Conservation (phyloP, 257 asterid species). For the Fraxinus anomala region DNA sequence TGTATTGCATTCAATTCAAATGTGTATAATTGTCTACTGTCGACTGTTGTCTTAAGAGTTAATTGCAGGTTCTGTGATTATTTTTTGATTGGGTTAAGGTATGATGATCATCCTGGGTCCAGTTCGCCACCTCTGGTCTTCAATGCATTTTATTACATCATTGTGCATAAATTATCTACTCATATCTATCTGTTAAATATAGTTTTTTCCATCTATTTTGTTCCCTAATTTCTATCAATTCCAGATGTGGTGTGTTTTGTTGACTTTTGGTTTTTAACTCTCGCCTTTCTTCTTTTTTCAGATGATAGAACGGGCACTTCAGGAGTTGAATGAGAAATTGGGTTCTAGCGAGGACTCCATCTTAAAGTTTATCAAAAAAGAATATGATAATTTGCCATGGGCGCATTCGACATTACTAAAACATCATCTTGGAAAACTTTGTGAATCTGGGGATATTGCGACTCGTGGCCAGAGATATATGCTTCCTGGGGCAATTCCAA, state of each 20-base stretch:
- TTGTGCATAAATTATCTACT: not conserved
- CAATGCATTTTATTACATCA: too few relatives aligned
- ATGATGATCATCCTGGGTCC: too few relatives aligned
- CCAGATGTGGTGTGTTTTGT: not conserved
- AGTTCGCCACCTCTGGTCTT: too few relatives aligned
- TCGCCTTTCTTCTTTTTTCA: constrained; percentile 22
- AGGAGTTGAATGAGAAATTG: constrained; percentile 44
- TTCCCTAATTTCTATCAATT: not conserved
- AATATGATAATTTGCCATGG: constrained; percentile 51
- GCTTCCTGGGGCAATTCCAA: constrained; percentile 27
- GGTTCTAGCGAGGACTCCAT: constrained; percentile 61
- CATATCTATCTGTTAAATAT: not conserved
- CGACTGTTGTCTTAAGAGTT: too few relatives aligned
- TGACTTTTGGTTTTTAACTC: not conserved
- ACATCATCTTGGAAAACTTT: constrained; percentile 48
- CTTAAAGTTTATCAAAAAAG: constrained; percentile 43
- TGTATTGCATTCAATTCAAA: too few relatives aligned
- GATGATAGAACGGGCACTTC: constrained; percentile 63
- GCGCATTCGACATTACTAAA: constrained; percentile 50
- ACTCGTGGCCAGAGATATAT: constrained; percentile 35
- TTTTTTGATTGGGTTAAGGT: too few relatives aligned
- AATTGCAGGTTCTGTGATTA: too few relatives aligned
- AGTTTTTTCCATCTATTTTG: not conserved
- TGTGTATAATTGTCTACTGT: too few relatives aligned
- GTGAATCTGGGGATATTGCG: constrained; percentile 38